Evolutionary conservation across 192 early-diverging fungal species (phyloP).

Genomic region (Physocladia obscura): DNA sequence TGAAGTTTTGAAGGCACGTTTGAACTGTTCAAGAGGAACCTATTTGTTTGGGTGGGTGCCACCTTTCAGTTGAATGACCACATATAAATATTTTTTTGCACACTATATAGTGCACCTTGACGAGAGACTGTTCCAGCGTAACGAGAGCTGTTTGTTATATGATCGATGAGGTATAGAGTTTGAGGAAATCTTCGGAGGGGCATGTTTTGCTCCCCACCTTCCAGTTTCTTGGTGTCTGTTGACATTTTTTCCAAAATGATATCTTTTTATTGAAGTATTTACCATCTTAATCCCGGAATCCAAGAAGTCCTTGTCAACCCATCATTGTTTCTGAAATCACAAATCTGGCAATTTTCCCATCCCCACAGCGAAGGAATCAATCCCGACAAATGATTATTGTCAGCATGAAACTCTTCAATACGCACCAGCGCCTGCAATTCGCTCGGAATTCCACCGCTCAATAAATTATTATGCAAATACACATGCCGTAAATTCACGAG

Average conservation of each 20-base stretch:
- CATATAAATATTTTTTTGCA: background rate
- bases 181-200: background rate
- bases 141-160: constrained; percentile 58
- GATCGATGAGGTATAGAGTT: background rate
- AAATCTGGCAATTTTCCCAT: background rate
- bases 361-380: background rate
- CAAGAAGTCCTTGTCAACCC: background rate
- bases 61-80: background rate
- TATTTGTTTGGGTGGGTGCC: constrained; percentile 33
- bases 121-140: constrained; percentile 88
- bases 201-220: background rate
- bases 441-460: background rate
- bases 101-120: constrained; percentile 65
- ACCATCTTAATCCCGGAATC: background rate
- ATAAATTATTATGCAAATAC: background rate
- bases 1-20: constrained; percentile 65
- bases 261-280: too few species aligned
- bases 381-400: background rate
- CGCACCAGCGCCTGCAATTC: background rate
- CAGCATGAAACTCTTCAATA: background rate
- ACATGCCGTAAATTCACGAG: background rate
- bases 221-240: constrained; percentile 21
- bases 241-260: background rate
- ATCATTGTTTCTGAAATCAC: background rate
- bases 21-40: constrained; percentile 87